phyloP scores from a whole-genome alignment of 2,329 filamentous ascomycete genomes.

The Xylariaceae sp. region DNA sequence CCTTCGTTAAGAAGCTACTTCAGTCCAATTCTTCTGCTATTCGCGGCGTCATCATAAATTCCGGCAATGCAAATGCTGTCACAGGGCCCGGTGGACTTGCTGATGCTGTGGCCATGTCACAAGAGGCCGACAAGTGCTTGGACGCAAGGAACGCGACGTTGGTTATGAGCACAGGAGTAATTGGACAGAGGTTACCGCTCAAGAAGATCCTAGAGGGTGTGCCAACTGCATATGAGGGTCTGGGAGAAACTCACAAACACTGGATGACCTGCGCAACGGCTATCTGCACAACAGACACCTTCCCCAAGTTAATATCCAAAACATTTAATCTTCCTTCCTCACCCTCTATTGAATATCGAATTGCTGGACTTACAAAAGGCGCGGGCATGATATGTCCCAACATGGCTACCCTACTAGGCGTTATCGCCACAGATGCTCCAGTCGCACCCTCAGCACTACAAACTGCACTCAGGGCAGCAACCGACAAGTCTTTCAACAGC shows the following conservation, averaged over 20 bases:
- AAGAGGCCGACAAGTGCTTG: slow-evolving; percentile 64
- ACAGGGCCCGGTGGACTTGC: slow-evolving; percentile 86
- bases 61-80: slow-evolving; percentile 94
- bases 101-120: slow-evolving; percentile 82
- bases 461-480: slow-evolving; percentile 66
- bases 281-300: slow-evolving; percentile 98
- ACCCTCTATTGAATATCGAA: slow-evolving; percentile 68
- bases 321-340: slow-evolving; percentile 82
- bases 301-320: slow-evolving; percentile 87
- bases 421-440: slow-evolving; percentile 87
- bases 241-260: slow-evolving; percentile 73
- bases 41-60: slow-evolving; percentile 84
- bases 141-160: slow-evolving; percentile 60
- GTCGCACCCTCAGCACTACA: slow-evolving; percentile 66
- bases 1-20: slow-evolving; percentile 72
- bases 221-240: slow-evolving; percentile 66
- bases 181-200: slow-evolving; percentile 93
- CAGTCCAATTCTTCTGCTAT: slow-evolving; percentile 63
- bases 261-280: slow-evolving; percentile 85
- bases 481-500: slow-evolving; percentile 87
- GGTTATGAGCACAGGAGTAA: slow-evolving; percentile 98
- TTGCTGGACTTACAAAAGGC: slow-evolving; percentile 95
- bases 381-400: slow-evolving; percentile 99
- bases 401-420: slow-evolving; percentile 92
- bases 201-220: slow-evolving; percentile 83